phyloP scores from a whole-genome alignment of 805 yeast genomes.

The Yarrowia divulgata region DNA sequence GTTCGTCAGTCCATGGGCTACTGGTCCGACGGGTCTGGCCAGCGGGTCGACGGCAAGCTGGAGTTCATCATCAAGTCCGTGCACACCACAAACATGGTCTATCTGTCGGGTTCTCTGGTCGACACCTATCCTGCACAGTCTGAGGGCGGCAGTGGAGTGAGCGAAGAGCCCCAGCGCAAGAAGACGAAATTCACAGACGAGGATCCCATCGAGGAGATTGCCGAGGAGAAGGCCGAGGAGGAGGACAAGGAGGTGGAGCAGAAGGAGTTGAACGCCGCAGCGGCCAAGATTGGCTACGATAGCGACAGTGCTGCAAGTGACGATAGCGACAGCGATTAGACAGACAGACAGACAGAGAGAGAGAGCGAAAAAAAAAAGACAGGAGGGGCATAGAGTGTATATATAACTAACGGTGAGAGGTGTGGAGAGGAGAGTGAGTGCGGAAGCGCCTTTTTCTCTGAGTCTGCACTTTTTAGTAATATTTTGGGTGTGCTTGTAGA shows the following conservation, averaged over 20 bases:
- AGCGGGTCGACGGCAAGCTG: slow-evolving; percentile 81
- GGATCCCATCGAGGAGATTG: slow-evolving; percentile 18
- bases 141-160: slow-evolving; percentile 57
- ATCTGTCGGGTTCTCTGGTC: slow-evolving; percentile 86
- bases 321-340: slow-evolving; percentile 29
- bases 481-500: neutral
- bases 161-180: slow-evolving; percentile 78
- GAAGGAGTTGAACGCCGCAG: neutral
- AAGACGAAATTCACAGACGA: slow-evolving; percentile 52
- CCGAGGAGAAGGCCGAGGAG: slow-evolving; percentile 18
- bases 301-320: slow-evolving; percentile 24
- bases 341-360: no score
- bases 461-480: neutral
- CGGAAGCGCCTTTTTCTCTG: neutral
- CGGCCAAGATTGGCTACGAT: slow-evolving; percentile 17
- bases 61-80: slow-evolving; percentile 76
- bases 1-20: slow-evolving; percentile 72
- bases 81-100: slow-evolving; percentile 71
- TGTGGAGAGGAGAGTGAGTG: neutral
- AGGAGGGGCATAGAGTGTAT: slow-evolving; percentile 26
- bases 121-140: slow-evolving; percentile 44
- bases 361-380: neutral
- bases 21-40: slow-evolving; percentile 82
- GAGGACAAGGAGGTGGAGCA: neutral
- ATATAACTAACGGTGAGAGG: slow-evolving; percentile 32